Base-by-base conservation (phyloP, 202 grass and related monocot genomes). In the Carex sylvatica region DNA sequence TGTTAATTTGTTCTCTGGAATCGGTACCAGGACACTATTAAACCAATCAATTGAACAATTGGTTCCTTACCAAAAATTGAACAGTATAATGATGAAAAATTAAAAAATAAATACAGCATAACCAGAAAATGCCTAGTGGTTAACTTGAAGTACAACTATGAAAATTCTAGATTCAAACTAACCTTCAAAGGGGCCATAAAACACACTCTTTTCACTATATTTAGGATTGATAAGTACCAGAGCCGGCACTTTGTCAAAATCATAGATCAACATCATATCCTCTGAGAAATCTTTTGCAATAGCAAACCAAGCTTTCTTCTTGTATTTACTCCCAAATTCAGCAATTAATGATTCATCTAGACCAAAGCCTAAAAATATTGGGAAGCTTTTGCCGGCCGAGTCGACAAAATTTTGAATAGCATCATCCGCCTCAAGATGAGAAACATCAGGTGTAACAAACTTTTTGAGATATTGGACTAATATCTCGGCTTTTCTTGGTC, bases 151-250 rank as follows among this genome's bases (percentile, higher is more conserved):
- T 47, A 65, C 20, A 18, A 79, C 22, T 74, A 53, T 72, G 53
- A 68, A 83, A 54, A 40, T 31, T 24, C 4, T 60, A 65, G 2
- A 38, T 54, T n/a, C 61, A 75, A 18, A 86, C 65, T 77, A 92
- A 98, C 95, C 95, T 95, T 98, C 95, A 86, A 95, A 98, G 53
- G 95, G 92, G n/a, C 95, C 95, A 84, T 95, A 98, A 85, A 93
- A 95, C 23, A 95, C 86, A 86, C 67, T 93, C 84, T 89, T 83
- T 78, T 98, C 95, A 46, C 85, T 87, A 56, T 95, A 98, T 85
- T 93, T 90, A 18, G 92, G 92, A 88, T 98, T 88, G 28, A 93
- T 75, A 23, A 89, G 78, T 84, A 93, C 86, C 78, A 98, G 61
- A 51, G 95, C 87, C 0, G 95, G 92, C 42, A 88, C 76, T 79